Percentiles rank a stretch among this genome's conserved stretches.
Evolutionary conservation across 2,329 filamentous ascomycete genomes (phyloP).

Genomic region (Capronia americana): DNA sequence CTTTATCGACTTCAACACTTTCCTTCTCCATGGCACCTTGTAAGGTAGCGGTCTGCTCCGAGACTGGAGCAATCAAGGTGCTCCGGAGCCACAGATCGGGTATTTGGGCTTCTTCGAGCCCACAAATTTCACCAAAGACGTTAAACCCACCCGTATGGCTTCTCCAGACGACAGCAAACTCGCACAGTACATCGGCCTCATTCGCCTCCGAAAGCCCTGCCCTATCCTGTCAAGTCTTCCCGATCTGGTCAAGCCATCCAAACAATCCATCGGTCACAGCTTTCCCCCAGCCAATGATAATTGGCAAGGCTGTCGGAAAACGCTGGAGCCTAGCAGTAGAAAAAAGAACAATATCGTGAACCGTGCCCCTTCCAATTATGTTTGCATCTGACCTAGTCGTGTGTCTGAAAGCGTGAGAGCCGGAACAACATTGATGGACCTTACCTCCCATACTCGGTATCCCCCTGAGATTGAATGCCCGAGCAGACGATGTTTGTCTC

Average conservation of each 20-base stretch:
- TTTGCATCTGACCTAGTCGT: background rate
- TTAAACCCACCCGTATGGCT: background rate
- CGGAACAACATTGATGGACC: background rate
- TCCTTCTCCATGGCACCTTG: background rate
- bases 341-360: background rate
- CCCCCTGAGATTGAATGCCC: background rate
- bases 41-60: background rate
- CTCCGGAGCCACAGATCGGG: background rate
- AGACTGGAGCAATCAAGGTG: background rate
- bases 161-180: background rate
- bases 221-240: constrained; percentile 5
- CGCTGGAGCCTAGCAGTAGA: constrained; percentile 5
- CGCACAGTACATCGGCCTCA: background rate
- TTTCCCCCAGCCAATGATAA: background rate
- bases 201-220: constrained; percentile 1
- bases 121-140: no score
- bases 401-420: background rate
- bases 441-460: no score
- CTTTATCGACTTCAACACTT: background rate
- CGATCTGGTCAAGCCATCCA: background rate
- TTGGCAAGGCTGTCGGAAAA: background rate
- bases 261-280: background rate
- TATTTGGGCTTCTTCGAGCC: background rate
- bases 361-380: background rate
- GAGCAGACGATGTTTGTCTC: background rate